phyloP scores from a whole-genome alignment of 164 flowering plant genomes.

The Houttuynia cordata region DNA sequence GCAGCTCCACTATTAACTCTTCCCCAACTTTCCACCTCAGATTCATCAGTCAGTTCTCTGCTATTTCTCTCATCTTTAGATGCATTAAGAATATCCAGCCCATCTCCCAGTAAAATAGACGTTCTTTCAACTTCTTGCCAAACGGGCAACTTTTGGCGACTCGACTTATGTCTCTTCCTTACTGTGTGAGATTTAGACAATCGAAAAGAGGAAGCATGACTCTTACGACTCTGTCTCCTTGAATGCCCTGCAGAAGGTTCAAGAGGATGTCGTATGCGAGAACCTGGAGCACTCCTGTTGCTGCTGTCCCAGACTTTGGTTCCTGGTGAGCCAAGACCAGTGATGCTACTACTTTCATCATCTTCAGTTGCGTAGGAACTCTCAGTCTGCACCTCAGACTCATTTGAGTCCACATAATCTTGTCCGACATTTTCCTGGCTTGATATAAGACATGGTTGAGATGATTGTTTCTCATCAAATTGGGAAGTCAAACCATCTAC shows the following conservation, averaged over 20 bases:
- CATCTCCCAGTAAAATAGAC: constrained; percentile 74
- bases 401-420: constrained; percentile 22
- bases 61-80: constrained; percentile 23
- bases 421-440: constrained; percentile 31
- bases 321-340: constrained; percentile 86
- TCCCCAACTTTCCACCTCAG: constrained; percentile 49
- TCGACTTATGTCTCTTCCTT: constrained; percentile 53
- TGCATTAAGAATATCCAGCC: constrained; percentile 56
- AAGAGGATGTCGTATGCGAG: constrained; percentile 86
- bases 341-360: constrained; percentile 53
- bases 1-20: constrained; percentile 58
- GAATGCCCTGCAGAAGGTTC: constrained; percentile 48
- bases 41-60: constrained; percentile 73
- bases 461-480: constrained; percentile 9
- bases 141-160: constrained; percentile 30
- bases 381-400: constrained; percentile 44
- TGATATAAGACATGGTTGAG: constrained; percentile 10
- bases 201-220: constrained; percentile 25
- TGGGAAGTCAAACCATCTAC: constrained; percentile 9
- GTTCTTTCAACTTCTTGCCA: constrained; percentile 95
- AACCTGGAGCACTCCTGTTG: constrained; percentile 40
- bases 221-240: constrained; percentile 37
- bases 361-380: constrained; percentile 58
- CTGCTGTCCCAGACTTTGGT: constrained; percentile 94
- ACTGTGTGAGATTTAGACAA: constrained; percentile 32